Conservation (phyloP, 768 basidiomycete genomes). For the Auriscalpium vulgare region DNA sequence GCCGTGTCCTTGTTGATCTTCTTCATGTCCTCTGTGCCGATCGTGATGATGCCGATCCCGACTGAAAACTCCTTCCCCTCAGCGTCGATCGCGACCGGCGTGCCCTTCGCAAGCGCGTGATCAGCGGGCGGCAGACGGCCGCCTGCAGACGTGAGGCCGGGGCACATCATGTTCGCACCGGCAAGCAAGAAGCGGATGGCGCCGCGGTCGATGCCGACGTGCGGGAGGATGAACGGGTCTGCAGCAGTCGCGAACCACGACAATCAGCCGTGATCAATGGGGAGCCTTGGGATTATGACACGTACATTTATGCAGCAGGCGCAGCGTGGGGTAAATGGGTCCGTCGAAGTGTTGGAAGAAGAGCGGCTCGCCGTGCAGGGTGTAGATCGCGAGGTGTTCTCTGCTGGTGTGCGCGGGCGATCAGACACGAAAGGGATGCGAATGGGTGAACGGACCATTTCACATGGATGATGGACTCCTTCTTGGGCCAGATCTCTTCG, state of each 20-base stretch:
- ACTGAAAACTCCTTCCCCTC: slow-evolving; percentile 93
- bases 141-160: slow-evolving; percentile 89
- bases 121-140: slow-evolving; percentile 78
- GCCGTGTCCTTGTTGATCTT: slow-evolving; percentile 84
- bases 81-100: slow-evolving; percentile 85
- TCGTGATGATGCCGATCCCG: slow-evolving; percentile 76
- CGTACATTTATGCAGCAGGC: slow-evolving; percentile 86
- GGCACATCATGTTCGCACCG: slow-evolving; percentile 96
- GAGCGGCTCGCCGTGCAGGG: slow-evolving; percentile 77
- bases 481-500: slow-evolving; percentile 97
- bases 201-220: slow-evolving; percentile 87
- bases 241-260: not conserved
- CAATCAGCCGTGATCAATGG: not conserved
- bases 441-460: slow-evolving; percentile 67
- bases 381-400: slow-evolving; percentile 93
- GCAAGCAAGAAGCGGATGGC: slow-evolving; percentile 95
- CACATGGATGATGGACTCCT: slow-evolving; percentile 85
- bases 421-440: slow-evolving; percentile 10
- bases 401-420: slow-evolving; percentile 43
- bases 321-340: slow-evolving; percentile 82
- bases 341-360: slow-evolving; percentile 98
- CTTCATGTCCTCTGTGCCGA: slow-evolving; percentile 85
- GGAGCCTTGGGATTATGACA: not conserved
- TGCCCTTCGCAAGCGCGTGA: slow-evolving; percentile 56
- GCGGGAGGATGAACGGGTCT: slow-evolving; percentile 91